Conservation (phyloP, 2,329 filamentous ascomycete genomes). For the Pestalotiopsis sp. region DNA sequence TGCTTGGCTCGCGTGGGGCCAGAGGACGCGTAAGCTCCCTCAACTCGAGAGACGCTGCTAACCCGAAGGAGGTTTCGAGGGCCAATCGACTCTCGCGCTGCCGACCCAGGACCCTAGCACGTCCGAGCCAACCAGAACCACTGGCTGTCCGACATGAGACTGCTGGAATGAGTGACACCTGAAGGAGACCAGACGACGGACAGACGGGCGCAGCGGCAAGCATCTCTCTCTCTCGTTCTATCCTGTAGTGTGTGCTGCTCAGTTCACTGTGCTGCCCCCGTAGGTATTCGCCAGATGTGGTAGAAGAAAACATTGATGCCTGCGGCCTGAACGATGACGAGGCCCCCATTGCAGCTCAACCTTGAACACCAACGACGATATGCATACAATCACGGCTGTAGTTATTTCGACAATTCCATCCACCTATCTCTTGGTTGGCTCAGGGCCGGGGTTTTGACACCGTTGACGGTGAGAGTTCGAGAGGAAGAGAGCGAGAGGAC, state of each 20-base stretch:
- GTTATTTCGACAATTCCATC: not conserved
- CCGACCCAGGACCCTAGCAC: not conserved
- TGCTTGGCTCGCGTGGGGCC: constrained; percentile 10
- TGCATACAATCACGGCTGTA: not conserved
- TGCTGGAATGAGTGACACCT: not conserved
- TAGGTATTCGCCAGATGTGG: not conserved
- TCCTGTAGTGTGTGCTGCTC: not conserved
- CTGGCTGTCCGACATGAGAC: not conserved
- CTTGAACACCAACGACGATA: not conserved
- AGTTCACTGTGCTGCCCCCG: not conserved
- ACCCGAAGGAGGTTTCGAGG: not conserved
- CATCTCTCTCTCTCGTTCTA: not conserved
- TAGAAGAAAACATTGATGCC: not conserved
- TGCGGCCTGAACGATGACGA: constrained; percentile 16
- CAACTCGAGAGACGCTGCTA: constrained; percentile 1
- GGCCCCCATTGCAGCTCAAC: not conserved
- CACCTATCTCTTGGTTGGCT: constrained; percentile 5
- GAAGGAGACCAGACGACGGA: not conserved
- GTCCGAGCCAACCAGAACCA: constrained; percentile 13
- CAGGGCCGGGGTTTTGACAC: not conserved
- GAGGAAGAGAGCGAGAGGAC: not conserved
- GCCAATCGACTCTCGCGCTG: constrained; percentile 5
- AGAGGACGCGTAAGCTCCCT: constrained; percentile 16
- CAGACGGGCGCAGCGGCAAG: constrained; percentile 1
- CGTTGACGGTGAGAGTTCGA: not conserved